phyloP scores from a whole-genome alignment of 352 stramenopile species.

The Plasmopara halstedii region DNA sequence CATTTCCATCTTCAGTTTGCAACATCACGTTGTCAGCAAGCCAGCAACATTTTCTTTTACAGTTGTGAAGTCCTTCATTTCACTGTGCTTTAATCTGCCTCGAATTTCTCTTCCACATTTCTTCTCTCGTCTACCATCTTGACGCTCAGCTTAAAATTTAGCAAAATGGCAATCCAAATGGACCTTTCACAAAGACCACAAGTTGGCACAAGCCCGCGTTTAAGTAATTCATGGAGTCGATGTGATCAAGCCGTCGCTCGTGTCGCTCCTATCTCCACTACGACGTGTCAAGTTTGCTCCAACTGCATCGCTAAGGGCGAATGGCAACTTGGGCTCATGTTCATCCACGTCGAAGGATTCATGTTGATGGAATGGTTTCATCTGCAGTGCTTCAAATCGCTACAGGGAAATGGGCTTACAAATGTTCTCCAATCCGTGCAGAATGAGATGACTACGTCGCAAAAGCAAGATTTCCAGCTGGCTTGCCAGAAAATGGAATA shows the following conservation, averaged over 20 bases:
- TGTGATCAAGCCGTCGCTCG: constrained; percentile 75
- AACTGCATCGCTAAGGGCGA: constrained; percentile 47
- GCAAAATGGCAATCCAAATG: constrained; percentile 38
- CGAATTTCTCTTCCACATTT: background rate
- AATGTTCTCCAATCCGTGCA: constrained; percentile 54
- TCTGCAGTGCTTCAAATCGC: constrained; percentile 42
- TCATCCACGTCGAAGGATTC: constrained; percentile 79
- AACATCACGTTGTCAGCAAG: no score
- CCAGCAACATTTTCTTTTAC: no score
- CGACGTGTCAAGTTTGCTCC: constrained; percentile 70
- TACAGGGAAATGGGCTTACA: constrained; percentile 41
- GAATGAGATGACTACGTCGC: constrained; percentile 48
- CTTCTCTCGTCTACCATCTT: background rate
- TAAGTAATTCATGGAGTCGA: constrained; percentile 60
- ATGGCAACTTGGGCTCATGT: constrained; percentile 79
- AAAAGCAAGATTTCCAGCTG: constrained; percentile 46
- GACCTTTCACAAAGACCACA: constrained; percentile 28
- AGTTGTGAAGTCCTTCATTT: no score
- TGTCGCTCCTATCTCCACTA: constrained; percentile 62
- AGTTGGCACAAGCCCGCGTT: constrained; percentile 28
- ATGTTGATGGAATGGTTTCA: constrained; percentile 87
- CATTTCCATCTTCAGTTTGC: no score
- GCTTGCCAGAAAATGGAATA: constrained; percentile 27
- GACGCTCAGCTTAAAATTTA: no score
- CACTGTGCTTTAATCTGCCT: no score